A percentile compares a stretch with the other conserved stretches of the same genome.
These are phyloP conservation scores for Royoungia palumana DNA, from an alignment of 768 basidiomycete genomes.

Conservation along the genomic window DNA sequence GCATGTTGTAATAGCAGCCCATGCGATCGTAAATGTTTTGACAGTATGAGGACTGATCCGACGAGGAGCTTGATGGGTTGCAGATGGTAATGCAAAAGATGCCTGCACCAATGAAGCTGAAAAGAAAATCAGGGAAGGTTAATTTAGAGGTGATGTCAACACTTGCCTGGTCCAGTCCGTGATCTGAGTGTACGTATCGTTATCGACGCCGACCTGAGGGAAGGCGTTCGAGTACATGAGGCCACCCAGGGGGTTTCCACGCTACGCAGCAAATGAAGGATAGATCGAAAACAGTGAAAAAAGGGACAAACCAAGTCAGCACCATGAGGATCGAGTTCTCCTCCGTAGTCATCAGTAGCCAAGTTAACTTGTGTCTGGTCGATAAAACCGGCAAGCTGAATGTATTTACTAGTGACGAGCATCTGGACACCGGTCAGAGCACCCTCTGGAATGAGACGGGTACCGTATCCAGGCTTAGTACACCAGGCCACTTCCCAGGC, in stretches of 20 bases:
- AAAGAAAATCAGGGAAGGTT: slow-evolving; percentile 6
- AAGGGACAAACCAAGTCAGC: slow-evolving; percentile 51
- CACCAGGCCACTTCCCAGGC: slow-evolving; percentile 73
- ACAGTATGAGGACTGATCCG: slow-evolving; percentile 47
- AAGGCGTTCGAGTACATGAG: slow-evolving; percentile 62
- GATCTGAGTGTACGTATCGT: slow-evolving; percentile 48
- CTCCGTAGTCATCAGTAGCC: slow-evolving; percentile 54
- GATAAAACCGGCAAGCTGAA: slow-evolving; percentile 60
- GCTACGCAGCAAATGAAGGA: slow-evolving; percentile 35
- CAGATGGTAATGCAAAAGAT: slow-evolving; percentile 72
- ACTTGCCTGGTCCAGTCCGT: slow-evolving; percentile 64
- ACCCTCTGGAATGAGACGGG: slow-evolving; percentile 65
- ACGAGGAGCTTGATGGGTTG: slow-evolving; percentile 46
- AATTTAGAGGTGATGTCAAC: neutral
- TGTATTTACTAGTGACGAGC: slow-evolving; percentile 53
- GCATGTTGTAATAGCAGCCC: slow-evolving; percentile 73
- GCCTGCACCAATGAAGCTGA: slow-evolving; percentile 61
- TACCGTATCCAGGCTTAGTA: slow-evolving; percentile 59
- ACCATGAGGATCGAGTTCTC: slow-evolving; percentile 76
- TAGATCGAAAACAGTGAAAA: neutral
- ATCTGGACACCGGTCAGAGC: slow-evolving; percentile 65
- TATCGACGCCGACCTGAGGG: slow-evolving; percentile 38
- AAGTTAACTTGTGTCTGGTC: slow-evolving; percentile 61
- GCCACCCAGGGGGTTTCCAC: slow-evolving; percentile 81
- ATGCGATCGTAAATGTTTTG: slow-evolving; percentile 71